A percentile compares a stretch with the other conserved stretches of the same genome.
phyloP scores from a whole-genome alignment of 129 eudicot genomes.

The Solidago caesia region DNA sequence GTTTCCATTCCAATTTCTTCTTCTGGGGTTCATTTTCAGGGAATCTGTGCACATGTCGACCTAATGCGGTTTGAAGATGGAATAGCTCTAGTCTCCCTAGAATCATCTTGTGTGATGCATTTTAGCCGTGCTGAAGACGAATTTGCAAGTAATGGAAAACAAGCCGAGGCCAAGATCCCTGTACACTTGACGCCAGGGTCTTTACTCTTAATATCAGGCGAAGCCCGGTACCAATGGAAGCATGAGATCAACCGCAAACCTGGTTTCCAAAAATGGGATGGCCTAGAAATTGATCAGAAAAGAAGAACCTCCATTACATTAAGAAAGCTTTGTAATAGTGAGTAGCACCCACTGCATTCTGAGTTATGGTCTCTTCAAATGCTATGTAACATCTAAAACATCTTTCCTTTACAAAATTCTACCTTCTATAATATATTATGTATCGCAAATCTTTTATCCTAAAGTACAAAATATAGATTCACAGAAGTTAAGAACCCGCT shows the following conservation, averaged over 20 bases:
- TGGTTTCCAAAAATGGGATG: conserved; percentile 76
- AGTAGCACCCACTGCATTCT: conserved; percentile 29
- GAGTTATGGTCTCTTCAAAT: neutral
- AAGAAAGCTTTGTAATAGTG: conserved; percentile 56
- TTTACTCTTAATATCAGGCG: conserved; percentile 72
- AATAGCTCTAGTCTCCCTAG: conserved; percentile 76
- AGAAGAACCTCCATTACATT: conserved; percentile 74
- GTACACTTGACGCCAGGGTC: conserved; percentile 77
- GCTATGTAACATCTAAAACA: conserved; percentile 7
- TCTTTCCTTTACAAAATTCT: conserved; percentile 5
- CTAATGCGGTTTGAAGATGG: conserved; percentile 95
- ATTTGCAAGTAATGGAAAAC: conserved; percentile 10
- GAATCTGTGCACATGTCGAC: conserved; percentile 93
- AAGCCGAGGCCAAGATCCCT: conserved; percentile 34
- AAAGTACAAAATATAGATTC: conserved; percentile 54
- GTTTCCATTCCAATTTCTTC: neutral
- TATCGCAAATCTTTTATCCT: neutral
- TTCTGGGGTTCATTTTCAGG: conserved; percentile 43
- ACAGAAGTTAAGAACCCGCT: conserved; percentile 46
- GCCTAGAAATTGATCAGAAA: conserved; percentile 65
- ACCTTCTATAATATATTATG: neutral
- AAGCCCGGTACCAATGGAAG: conserved; percentile 82
- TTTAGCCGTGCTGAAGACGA: conserved; percentile 50
- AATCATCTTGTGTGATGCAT: conserved; percentile 89
- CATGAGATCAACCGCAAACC: conserved; percentile 89